Evolutionary conservation across 768 basidiomycete genomes (phyloP).

Genomic region (Neoboletus subvelutipes): DNA sequence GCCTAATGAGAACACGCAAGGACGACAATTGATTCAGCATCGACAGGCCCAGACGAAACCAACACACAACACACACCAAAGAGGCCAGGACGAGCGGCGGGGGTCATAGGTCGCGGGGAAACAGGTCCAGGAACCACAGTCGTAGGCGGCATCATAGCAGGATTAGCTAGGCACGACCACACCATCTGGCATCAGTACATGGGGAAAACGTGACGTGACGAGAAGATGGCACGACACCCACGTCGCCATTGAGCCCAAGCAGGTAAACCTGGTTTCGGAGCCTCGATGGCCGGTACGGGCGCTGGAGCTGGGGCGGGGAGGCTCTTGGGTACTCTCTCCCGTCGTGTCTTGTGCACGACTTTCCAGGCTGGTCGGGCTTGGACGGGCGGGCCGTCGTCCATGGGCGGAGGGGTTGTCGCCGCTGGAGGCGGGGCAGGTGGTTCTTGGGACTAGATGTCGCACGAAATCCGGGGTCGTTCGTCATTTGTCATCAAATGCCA

Average conservation of each 20-base stretch:
- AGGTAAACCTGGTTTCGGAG: constrained; percentile 56
- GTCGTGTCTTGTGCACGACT: constrained; percentile 62
- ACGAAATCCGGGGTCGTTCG: not conserved
- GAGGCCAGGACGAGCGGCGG: constrained; percentile 57
- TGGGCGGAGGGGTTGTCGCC: constrained; percentile 44
- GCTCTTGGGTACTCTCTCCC: constrained; percentile 45
- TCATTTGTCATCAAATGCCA: not conserved
- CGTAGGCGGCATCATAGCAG: constrained; percentile 56
- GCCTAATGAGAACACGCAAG: constrained; percentile 26
- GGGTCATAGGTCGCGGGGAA: constrained; percentile 38
- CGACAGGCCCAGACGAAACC: not conserved
- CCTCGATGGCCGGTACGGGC: constrained; percentile 39
- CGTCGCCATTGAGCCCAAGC: constrained; percentile 88
- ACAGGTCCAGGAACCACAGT: constrained; percentile 37
- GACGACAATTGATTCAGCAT: not conserved
- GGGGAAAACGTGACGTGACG: no score
- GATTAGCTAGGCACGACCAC: constrained; percentile 52
- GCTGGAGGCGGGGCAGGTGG: constrained; percentile 37
- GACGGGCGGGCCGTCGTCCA: constrained; percentile 44
- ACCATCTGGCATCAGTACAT: not conserved
- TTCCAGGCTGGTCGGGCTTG: constrained; percentile 75
- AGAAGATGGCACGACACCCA: constrained; percentile 27
- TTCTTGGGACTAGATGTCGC: constrained; percentile 32
- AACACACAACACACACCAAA: constrained; percentile 48
- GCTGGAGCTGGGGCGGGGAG: constrained; percentile 38